These are phyloP conservation scores for Zalaria obscura DNA, from an alignment of 2,329 filamentous ascomycete genomes.

Conservation along the genomic window DNA sequence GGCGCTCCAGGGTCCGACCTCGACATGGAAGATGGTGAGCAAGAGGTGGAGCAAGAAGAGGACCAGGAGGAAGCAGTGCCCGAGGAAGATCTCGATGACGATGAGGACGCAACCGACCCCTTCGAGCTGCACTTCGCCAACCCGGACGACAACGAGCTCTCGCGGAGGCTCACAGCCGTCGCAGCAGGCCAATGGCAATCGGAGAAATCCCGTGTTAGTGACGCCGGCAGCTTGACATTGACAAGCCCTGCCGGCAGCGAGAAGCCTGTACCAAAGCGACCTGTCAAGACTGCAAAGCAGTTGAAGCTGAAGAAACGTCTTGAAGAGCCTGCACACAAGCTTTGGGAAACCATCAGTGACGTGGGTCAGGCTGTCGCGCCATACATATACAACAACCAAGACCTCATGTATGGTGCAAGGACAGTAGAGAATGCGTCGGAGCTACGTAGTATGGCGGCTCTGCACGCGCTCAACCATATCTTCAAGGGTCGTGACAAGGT, in stretches of 20 bases:
- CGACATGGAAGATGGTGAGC: slow-evolving; percentile 31
- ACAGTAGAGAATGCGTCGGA: slow-evolving; percentile 52
- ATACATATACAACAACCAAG: slow-evolving; percentile 67
- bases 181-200: slow-evolving; percentile 33
- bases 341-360: slow-evolving; percentile 43
- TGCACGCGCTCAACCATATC: slow-evolving; percentile 84
- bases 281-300: slow-evolving; percentile 12
- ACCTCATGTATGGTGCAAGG: slow-evolving; percentile 63
- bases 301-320: slow-evolving; percentile 61
- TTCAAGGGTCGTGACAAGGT: slow-evolving; percentile 87
- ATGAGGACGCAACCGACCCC: slow-evolving; percentile 40
- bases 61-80: slow-evolving; percentile 2
- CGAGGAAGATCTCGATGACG: slow-evolving; percentile 8
- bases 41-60: slow-evolving; percentile 24
- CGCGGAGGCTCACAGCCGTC: slow-evolving; percentile 33
- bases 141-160: slow-evolving; percentile 47
- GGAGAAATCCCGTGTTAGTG: slow-evolving; percentile 9
- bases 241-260: slow-evolving; percentile 7
- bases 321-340: slow-evolving; percentile 36
- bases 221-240: slow-evolving; percentile 5
- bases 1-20: slow-evolving; percentile 18
- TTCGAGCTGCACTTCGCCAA: slow-evolving; percentile 70
- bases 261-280: slow-evolving; percentile 1
- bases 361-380: slow-evolving; percentile 54
- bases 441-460: slow-evolving; percentile 57